A percentile compares a stretch with the other conserved stretches of the same genome.
Evolutionary conservation across 2,329 filamentous ascomycete genomes (phyloP).

Genomic region (Fusarium subglutinans): DNA sequence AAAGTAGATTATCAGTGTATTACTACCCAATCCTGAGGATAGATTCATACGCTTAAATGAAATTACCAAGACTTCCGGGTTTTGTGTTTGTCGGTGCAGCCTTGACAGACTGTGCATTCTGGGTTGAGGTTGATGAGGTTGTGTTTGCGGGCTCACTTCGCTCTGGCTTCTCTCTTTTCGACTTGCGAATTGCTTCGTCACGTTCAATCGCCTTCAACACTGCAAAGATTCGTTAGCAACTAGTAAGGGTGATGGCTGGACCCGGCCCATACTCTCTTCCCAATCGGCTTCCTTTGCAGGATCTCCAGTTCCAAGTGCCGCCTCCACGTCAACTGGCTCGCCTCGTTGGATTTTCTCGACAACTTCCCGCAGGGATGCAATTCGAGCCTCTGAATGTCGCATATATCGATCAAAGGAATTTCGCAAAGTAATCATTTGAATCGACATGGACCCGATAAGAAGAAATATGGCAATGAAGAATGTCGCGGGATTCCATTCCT

Average conservation of each 20-base stretch:
- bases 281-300: constrained; percentile 80
- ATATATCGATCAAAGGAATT: constrained; percentile 78
- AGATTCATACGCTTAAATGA: constrained; percentile 55
- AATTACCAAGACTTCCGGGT: constrained; percentile 54
- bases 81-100: constrained; percentile 39
- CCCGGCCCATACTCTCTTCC: constrained; percentile 75
- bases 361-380: constrained; percentile 79
- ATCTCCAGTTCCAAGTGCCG: constrained; percentile 81
- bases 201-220: constrained; percentile 73
- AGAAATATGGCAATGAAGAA: constrained; percentile 85
- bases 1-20: constrained; percentile 34
- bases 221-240: constrained; percentile 46
- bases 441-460: constrained; percentile 93
- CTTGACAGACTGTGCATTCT: constrained; percentile 33
- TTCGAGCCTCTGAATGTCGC: constrained; percentile 81
- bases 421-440: constrained; percentile 86
- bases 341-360: constrained; percentile 75
- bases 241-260: not conserved
- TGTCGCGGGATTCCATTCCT: constrained; percentile 81
- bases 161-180: constrained; percentile 53
- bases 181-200: constrained; percentile 64
- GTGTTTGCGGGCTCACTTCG: constrained; percentile 33
- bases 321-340: constrained; percentile 86
- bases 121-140: constrained; percentile 2
- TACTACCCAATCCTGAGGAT: constrained; percentile 20